Evolutionary conservation across 495 filamentous ascomycete species (phyloP), one percentile per base, ranked within the genome.

Genomic region (Bryoglossum gracile): DNA sequence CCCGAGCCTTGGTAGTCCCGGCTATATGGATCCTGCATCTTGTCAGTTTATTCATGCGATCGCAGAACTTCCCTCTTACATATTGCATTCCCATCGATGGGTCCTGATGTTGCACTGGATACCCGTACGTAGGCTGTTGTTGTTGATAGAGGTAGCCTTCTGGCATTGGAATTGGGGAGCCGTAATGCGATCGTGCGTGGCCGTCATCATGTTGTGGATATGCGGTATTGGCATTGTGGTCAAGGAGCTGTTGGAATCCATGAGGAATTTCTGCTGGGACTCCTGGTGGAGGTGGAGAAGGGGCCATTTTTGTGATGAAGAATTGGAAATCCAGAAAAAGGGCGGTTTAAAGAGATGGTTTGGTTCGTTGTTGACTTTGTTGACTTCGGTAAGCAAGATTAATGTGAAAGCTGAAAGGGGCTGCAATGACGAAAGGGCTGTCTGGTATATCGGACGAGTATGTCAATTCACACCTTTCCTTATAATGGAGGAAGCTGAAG

Each of bases 201-300:
- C 46, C 17, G 17, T 54, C 37, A 54, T 56, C 52, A 23, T 60
- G 61, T 18, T 67, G 55, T 17, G 48, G 59, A 48, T 62, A 61
- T 10, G 62, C 53, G 11, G 63, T 51, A 24, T 56, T 47, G 19
- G 70, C 55, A 55, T 73, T 79, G 50, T 77, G 72, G 52, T 73
- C 68, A 30, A 74, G 54, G 11, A 72, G 48, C 28, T 76, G 63
- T 32, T 75, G 68, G 34, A 72, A 60, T 43, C 69, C 67, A 57
- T 68, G 65, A 14, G 66, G 61, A n/a, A 75, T 61, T 37, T 69
- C 56, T 17, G 72, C 72, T 30, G 62, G 60, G 34, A 36, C 43
- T 43, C 59, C 64, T 21, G 68, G 67, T 11, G 62, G 65, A 13
- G 62, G 62, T 46, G 72, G 70, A 8, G 71, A 75, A 18, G 54